A percentile compares a stretch with the other conserved stretches of the same genome.
These are phyloP conservation scores for Fistulifera solaris DNA, from an alignment of 108 stramenopile species.

Conservation along the genomic window DNA sequence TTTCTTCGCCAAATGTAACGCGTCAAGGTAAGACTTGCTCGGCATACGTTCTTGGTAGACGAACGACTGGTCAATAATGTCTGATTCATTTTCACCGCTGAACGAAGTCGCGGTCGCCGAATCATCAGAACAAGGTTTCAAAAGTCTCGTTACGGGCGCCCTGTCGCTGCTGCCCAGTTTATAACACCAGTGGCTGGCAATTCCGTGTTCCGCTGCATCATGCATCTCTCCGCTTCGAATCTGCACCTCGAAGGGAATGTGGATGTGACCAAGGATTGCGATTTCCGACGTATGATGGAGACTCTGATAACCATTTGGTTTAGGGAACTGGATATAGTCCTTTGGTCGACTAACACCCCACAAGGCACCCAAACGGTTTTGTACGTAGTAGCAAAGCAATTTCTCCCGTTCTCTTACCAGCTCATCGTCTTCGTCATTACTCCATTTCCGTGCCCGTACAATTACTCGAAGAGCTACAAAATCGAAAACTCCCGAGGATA, in stretches of 20 bases:
- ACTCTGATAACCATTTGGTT: slow-evolving; percentile 88
- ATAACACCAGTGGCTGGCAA: slow-evolving; percentile 83
- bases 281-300: slow-evolving; percentile 78
- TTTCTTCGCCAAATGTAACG: neutral
- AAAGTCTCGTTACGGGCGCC: neutral
- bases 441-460: slow-evolving; percentile 28
- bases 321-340: slow-evolving; percentile 81
- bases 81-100: neutral
- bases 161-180: slow-evolving; percentile 21
- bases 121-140: slow-evolving; percentile 26
- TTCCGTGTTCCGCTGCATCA: slow-evolving; percentile 72
- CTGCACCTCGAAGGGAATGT: slow-evolving; percentile 82
- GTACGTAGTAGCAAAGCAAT: slow-evolving; percentile 65
- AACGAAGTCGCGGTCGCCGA: slow-evolving; percentile 13
- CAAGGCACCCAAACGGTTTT: slow-evolving; percentile 35
- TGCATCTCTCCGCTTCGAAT: slow-evolving; percentile 85
- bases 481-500: slow-evolving; percentile 34
- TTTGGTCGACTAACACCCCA: slow-evolving; percentile 52
- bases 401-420: slow-evolving; percentile 36
- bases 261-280: slow-evolving; percentile 22
- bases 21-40: neutral
- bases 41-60: neutral
- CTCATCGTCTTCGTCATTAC: slow-evolving; percentile 32
- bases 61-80: neutral
- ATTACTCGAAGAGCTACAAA: slow-evolving; percentile 67